Conservation (phyloP, 441 rosid genomes). For the Erodium texanum region DNA sequence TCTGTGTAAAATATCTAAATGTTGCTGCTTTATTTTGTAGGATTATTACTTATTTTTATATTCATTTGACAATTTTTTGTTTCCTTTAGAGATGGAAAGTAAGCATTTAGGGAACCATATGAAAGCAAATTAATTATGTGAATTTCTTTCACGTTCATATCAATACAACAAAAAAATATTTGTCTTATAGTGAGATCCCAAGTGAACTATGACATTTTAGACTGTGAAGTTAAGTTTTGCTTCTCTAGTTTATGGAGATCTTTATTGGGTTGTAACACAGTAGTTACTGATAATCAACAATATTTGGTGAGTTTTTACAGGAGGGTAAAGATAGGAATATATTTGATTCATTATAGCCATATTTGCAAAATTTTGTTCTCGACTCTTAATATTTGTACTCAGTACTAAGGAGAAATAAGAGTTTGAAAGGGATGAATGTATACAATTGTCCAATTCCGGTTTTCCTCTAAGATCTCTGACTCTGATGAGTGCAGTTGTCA, state of each 20-base stretch:
- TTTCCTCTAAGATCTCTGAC: neutral
- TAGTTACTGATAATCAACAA: neutral
- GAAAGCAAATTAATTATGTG: neutral
- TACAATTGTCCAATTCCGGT: neutral
- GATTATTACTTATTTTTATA: neutral
- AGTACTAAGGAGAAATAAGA: neutral
- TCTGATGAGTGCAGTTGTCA: neutral
- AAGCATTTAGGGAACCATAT: neutral
- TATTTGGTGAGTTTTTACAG: neutral
- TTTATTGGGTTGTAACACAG: neutral
- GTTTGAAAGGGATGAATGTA: neutral
- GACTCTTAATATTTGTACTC: neutral
- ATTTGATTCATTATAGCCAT: neutral
- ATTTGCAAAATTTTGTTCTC: neutral
- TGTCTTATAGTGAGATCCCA: neutral
- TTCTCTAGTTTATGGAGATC: neutral
- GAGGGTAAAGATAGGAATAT: neutral
- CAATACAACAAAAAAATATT: no score
- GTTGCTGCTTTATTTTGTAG: neutral
- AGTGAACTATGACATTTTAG: neutral
- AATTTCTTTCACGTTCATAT: neutral
- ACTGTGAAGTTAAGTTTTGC: neutral
- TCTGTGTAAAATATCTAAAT: neutral
- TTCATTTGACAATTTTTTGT: neutral
- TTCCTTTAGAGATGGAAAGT: no score